Base-by-base conservation (phyloP, 345 rosid genomes). In the Rhodamnia argentea region DNA sequence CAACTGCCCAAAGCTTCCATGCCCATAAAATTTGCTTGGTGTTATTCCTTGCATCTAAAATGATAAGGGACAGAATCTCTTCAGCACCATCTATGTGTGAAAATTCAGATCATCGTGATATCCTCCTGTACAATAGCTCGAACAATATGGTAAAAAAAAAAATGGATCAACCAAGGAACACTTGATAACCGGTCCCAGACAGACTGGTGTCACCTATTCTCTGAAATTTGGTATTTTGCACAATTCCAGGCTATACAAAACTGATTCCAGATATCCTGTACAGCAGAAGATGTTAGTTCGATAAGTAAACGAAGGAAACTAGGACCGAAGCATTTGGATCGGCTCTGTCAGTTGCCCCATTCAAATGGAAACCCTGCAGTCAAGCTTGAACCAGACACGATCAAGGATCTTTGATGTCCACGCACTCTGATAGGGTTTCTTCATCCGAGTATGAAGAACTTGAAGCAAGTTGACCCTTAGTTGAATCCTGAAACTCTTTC, bases 401-500 rank as follows among this genome's bases (percentile, higher is more conserved):
- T 70, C 47, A 70, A 70, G 81, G 47, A 37, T 70, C 81, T 50
- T 82, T 5, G 7, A 82, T 52, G 52, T 82, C 55, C 55, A 52
- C 83, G 24, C 55, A 83, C 27, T 83, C 62, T 55, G 85, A 27
- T 37, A 40, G 24, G 81, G 47, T 13, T 51, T 51, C 81, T 70
- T 37, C 87, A 75, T 64, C 88, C 16, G 87, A 44, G 55, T 87
- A 18, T n/a, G 58, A 47, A 13, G 84, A 29, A 75, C 87, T 86
- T 0, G 83, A 27, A 83, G 74, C 76, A 78, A 47, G 23, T 32
- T 14, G 12, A 40, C 13, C 57, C 78, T 88, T 64, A 44, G 56
- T 86, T 81, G 91, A 89, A 42, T 56, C 88, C 84, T 85, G 83
- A 86, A 97, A 95, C 84, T 92, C 93, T 62, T 90, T 83, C 83